Evolutionary conservation across 2,329 filamentous ascomycete species (phyloP).

Genomic region (Colletotrichum melonis): DNA sequence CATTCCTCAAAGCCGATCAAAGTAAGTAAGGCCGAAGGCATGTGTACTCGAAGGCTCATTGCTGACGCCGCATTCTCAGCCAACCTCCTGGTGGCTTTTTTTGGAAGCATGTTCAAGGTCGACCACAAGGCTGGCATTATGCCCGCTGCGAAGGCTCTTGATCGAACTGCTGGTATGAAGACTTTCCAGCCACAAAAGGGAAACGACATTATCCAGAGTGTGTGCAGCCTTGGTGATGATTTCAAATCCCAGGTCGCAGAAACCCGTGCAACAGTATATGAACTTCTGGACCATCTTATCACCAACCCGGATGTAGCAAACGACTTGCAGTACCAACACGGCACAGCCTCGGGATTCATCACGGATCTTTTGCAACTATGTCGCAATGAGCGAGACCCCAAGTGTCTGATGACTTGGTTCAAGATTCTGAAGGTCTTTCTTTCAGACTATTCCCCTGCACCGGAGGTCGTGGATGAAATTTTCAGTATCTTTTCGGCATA

Average conservation of each 20-base stretch:
- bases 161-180: constrained; percentile 60
- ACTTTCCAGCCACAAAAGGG: constrained; percentile 62
- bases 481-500: constrained; percentile 69
- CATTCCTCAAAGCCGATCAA: constrained; percentile 62
- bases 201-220: constrained; percentile 59
- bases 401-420: constrained; percentile 69
- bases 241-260: constrained; percentile 64
- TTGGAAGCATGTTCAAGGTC: constrained; percentile 68
- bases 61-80: constrained; percentile 45
- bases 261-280: constrained; percentile 64
- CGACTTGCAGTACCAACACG: constrained; percentile 58
- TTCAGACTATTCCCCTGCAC: constrained; percentile 55
- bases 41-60: constrained; percentile 53
- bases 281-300: constrained; percentile 58
- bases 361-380: constrained; percentile 62
- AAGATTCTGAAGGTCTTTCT: constrained; percentile 59
- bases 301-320: constrained; percentile 53
- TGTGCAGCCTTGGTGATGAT: constrained; percentile 66
- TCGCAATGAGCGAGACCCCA: constrained; percentile 66
- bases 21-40: constrained; percentile 44
- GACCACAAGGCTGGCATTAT: constrained; percentile 70
- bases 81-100: constrained; percentile 63
- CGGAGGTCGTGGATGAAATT: constrained; percentile 59
- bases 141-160: constrained; percentile 64
- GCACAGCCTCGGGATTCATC: constrained; percentile 58